Evolutionary conservation across 202 grass and related monocot species (phyloP).

Genomic region (Schoenoplectus triqueter): DNA sequence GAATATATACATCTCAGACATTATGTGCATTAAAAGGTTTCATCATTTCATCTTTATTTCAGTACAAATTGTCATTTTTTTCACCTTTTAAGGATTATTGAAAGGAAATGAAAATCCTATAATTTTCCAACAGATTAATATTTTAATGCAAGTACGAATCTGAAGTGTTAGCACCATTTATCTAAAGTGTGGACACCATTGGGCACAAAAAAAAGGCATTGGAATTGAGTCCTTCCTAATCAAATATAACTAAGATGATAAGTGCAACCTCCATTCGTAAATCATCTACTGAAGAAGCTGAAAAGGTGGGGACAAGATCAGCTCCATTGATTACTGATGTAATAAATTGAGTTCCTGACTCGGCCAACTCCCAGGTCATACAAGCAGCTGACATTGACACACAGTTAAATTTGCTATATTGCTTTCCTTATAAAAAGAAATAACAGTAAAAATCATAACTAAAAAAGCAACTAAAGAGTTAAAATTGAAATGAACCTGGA

Average conservation of each 20-base stretch:
- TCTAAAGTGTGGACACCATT: no score
- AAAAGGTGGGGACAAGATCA: conserved; percentile 97
- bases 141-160: background rate
- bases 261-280: conserved; percentile 74
- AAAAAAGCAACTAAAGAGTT: conserved; percentile 33
- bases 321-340: conserved; percentile 94
- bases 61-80: conserved; percentile 6
- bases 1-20: background rate
- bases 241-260: conserved; percentile 20
- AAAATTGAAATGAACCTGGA: conserved; percentile 64
- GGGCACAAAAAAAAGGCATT: background rate
- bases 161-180: background rate
- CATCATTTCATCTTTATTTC: background rate
- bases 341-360: conserved; percentile 84
- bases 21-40: background rate
- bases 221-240: background rate
- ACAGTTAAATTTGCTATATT: conserved; percentile 32
- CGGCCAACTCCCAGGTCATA: conserved; percentile 98
- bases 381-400: conserved; percentile 66
- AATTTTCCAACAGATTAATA: background rate
- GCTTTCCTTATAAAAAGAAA: background rate
- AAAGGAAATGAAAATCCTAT: background rate
- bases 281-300: conserved; percentile 90
- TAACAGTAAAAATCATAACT: background rate
- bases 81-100: background rate